Evolutionary conservation across 306 rosid genomes (phyloP).

Genomic region (Datisca glomerata): DNA sequence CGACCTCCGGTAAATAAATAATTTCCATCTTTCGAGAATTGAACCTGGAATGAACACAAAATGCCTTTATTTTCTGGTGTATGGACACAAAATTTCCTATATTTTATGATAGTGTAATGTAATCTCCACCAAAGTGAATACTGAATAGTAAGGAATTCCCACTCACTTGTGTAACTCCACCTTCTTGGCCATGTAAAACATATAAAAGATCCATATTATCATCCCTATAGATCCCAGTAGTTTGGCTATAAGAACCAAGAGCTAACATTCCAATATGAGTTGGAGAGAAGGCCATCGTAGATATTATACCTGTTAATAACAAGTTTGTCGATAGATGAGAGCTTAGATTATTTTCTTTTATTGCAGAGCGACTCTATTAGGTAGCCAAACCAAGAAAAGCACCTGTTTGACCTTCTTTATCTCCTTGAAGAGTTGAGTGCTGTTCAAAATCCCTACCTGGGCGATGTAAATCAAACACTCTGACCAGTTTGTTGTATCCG

Average conservation of each 20-base stretch:
- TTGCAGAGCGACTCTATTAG: too few species aligned
- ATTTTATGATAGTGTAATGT: too few species aligned
- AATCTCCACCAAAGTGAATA: neutral
- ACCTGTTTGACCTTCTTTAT: conserved; percentile 92
- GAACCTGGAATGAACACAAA: conserved; percentile 49
- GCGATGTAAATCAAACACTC: conserved; percentile 90
- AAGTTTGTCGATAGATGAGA: conserved; percentile 9
- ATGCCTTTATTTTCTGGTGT: neutral
- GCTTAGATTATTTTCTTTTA: too few species aligned
- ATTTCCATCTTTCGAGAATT: conserved; percentile 89
- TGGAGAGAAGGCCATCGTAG: conserved; percentile 87
- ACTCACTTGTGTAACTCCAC: conserved; percentile 96
- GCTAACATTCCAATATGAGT: conserved; percentile 81
- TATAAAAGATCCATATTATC: conserved; percentile 86
- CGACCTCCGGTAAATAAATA: conserved; percentile 87
- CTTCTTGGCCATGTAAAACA: conserved; percentile 94
- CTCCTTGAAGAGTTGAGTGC: conserved; percentile 63
- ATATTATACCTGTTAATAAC: conserved; percentile 56
- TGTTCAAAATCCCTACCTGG: conserved; percentile 85
- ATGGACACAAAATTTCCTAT: neutral
- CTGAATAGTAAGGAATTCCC: conserved; percentile 13
- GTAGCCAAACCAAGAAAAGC: conserved; percentile 3
- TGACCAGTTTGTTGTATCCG: conserved; percentile 84
- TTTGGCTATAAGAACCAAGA: conserved; percentile 81
- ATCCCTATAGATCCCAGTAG: conserved; percentile 75